Evolutionary conservation across 805 yeast species (phyloP).

Genomic region (Candida railenensis): DNA sequence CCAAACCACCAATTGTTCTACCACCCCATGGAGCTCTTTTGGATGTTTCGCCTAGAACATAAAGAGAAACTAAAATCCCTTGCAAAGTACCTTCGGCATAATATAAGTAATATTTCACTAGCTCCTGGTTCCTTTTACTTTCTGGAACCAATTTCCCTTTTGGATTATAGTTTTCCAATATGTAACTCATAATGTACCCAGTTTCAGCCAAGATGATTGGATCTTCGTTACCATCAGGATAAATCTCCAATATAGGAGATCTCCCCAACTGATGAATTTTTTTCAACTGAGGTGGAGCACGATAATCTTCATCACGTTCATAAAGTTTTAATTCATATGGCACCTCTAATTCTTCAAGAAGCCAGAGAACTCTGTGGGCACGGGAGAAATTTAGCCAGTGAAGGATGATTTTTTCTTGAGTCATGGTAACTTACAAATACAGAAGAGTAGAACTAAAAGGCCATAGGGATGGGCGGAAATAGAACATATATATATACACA

Average conservation of each 20-base stretch:
- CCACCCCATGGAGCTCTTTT: conserved; percentile 27
- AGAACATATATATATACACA: too few relatives aligned
- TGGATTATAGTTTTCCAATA: conserved; percentile 17
- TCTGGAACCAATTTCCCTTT: conserved; percentile 13
- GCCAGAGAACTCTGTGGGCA: conserved; percentile 37
- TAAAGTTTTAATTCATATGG: conserved; percentile 33
- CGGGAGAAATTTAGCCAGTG: conserved; percentile 28
- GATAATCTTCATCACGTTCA: conserved; percentile 18
- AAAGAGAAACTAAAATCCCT: conserved; percentile 18
- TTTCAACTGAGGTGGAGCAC: conserved; percentile 34
- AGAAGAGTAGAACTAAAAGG: too few relatives aligned
- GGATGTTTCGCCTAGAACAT: conserved; percentile 24
- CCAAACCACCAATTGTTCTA: conserved; percentile 17
- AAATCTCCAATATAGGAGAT: conserved; percentile 31
- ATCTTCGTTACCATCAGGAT: conserved; percentile 18
- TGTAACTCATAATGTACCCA: conserved; percentile 21
- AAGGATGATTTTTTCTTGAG: conserved; percentile 1
- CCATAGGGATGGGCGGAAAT: too few relatives aligned
- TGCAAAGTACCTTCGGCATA: conserved; percentile 26
- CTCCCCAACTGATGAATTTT: conserved; percentile 37
- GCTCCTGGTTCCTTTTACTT: conserved; percentile 14
- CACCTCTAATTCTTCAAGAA: conserved; percentile 33
- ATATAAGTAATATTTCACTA: conserved; percentile 23
- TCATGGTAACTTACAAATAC: too few relatives aligned
- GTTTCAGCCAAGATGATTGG: conserved; percentile 16